Percentiles rank a stretch among this genome's conserved stretches.
phyloP scores from a whole-genome alignment of 495 filamentous ascomycete genomes.

The Penicillium samsonianum region DNA sequence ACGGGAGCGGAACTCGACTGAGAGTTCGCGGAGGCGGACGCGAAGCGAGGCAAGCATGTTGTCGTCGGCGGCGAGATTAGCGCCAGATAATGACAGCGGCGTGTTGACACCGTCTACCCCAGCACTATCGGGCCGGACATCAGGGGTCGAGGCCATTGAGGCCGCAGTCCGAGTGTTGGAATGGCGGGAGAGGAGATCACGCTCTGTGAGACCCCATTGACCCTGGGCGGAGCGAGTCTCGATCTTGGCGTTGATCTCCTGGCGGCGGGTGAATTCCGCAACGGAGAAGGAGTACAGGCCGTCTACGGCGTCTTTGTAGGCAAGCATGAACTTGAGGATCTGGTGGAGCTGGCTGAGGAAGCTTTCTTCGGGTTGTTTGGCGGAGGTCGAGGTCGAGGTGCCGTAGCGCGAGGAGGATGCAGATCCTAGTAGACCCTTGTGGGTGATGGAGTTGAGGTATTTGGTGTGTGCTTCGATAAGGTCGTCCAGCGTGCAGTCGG shows the following conservation, averaged over 20 bases:
- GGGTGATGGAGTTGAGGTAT: slow-evolving; percentile 91
- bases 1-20: slow-evolving; percentile 68
- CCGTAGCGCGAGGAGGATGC: slow-evolving; percentile 45
- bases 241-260: slow-evolving; percentile 77
- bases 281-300: slow-evolving; percentile 92
- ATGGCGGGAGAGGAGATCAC: slow-evolving; percentile 42
- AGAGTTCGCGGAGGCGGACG: slow-evolving; percentile 67
- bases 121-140: slow-evolving; percentile 26
- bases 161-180: slow-evolving; percentile 28
- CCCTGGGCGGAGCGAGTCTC: slow-evolving; percentile 62
- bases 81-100: slow-evolving; percentile 34
- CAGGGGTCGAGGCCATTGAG: slow-evolving; percentile 36
- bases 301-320: slow-evolving; percentile 90
- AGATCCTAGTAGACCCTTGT: slow-evolving; percentile 90
- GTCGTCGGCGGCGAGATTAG: slow-evolving; percentile 52
- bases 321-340: slow-evolving; percentile 90
- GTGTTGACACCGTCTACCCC: slow-evolving; percentile 35
- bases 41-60: slow-evolving; percentile 75
- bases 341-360: slow-evolving; percentile 91
- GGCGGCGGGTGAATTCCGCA: slow-evolving; percentile 86
- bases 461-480: slow-evolving; percentile 87
- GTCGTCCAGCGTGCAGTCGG: slow-evolving; percentile 89
- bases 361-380: slow-evolving; percentile 66
- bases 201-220: slow-evolving; percentile 64
- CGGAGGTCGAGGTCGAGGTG: slow-evolving; percentile 43